A percentile compares a stretch with the other conserved stretches of the same genome.
Evolutionary conservation across 1,139 yeast genomes (phyloP).

Genomic region (Debaryomyces psychrophilus): DNA sequence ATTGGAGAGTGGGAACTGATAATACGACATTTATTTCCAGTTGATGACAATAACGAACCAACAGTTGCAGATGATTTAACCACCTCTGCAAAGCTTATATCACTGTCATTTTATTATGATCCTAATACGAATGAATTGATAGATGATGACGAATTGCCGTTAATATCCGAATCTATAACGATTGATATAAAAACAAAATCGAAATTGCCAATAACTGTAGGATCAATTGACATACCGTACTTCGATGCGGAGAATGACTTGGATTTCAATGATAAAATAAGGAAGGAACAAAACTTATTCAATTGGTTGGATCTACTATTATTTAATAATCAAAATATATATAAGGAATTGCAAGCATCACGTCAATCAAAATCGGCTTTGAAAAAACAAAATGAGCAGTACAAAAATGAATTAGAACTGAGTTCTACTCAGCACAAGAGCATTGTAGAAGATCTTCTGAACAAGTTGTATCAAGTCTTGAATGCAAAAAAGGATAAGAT

Average conservation of each 20-base stretch:
- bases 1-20: conserved; percentile 11
- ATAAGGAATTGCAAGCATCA: conserved; percentile 9
- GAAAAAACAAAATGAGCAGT: conserved; percentile 16
- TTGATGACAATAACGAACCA: neutral
- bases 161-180: conserved; percentile 14
- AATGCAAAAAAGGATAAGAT: conserved; percentile 42
- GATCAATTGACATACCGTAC: conserved; percentile 23
- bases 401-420: conserved; percentile 22
- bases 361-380: conserved; percentile 13
- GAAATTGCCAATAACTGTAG: conserved; percentile 29
- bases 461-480: conserved; percentile 40
- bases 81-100: conserved; percentile 11
- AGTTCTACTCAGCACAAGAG: conserved; percentile 28
- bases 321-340: conserved; percentile 20
- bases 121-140: conserved; percentile 19
- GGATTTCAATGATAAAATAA: conserved; percentile 11
- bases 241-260: conserved; percentile 14
- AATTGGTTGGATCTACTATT: conserved; percentile 32
- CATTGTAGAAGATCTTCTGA: conserved; percentile 38
- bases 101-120: conserved; percentile 19
- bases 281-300: conserved; percentile 24
- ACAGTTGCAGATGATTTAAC: neutral
- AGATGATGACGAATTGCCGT: conserved; percentile 20
- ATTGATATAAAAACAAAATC: conserved; percentile 28
- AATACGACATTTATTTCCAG: conserved; percentile 10